phyloP scores from a whole-genome alignment of 148 eudicot species.

The Fagopyrum esculentum region DNA sequence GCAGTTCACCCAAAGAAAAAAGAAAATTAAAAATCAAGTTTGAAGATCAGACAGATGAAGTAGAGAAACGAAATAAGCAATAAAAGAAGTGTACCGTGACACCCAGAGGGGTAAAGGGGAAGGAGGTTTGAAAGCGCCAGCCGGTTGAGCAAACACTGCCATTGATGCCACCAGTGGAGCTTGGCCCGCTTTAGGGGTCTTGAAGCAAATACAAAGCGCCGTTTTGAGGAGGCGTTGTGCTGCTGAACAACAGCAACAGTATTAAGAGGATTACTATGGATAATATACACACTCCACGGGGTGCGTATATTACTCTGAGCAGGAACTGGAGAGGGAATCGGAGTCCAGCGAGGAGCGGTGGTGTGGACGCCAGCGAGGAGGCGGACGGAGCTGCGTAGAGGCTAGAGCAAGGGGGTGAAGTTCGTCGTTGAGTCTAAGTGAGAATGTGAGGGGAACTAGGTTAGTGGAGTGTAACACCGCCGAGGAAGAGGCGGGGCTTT shows the following conservation, averaged over 20 bases:
- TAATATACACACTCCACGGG: too few relatives aligned
- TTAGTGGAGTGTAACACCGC: too few relatives aligned
- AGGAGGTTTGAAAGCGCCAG: slow-evolving; percentile 29
- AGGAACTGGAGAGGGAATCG: too few relatives aligned
- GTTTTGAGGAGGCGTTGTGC: slow-evolving; percentile 22
- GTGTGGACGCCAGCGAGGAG: too few relatives aligned
- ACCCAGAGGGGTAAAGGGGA: slow-evolving; percentile 37
- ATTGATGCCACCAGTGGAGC: slow-evolving; percentile 26
- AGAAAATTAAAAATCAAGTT: background rate
- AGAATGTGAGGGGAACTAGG: too few relatives aligned
- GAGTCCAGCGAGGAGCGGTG: too few relatives aligned
- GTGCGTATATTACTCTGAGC: too few relatives aligned
- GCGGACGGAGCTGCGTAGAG: too few relatives aligned
- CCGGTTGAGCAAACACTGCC: slow-evolving; percentile 38
- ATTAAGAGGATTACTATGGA: too few relatives aligned
- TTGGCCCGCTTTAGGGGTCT: slow-evolving; percentile 33
- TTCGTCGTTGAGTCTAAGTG: too few relatives aligned
- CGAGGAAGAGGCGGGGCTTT: too few relatives aligned
- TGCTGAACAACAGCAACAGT: background rate
- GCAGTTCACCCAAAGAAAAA: background rate
- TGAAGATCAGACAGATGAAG: background rate
- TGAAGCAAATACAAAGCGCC: slow-evolving; percentile 36
- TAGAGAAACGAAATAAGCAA: slow-evolving; percentile 14
- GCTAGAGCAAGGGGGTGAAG: too few relatives aligned
- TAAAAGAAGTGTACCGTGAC: slow-evolving; percentile 27